Evolutionary conservation across 495 filamentous ascomycete species (phyloP), one percentile per base, ranked within the genome.

Genomic region (Aspergillus taichungensis): DNA sequence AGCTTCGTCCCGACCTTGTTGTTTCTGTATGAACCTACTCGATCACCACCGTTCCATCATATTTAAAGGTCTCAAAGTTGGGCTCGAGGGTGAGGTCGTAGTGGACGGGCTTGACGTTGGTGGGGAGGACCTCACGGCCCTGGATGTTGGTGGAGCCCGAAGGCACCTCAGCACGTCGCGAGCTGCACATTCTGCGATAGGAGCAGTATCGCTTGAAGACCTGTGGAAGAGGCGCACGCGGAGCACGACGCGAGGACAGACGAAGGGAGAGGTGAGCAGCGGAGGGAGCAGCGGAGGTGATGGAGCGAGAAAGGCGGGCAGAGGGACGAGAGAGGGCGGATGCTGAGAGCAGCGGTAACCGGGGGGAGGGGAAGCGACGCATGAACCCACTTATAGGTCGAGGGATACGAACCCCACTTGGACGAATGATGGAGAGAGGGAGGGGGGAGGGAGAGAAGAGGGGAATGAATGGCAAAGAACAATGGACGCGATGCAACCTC

Each of bases 81-180:
- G 80, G 80, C 62, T 84, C 80, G 30, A 85, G 66, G n/a, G 75
- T 78, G 51, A 85, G 56, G 51, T 82, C 68, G 59, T 85, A 84
- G 55, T 85, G 80, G 14, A 74, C 47, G 1, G 81, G 80, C 63
- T 79, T 83, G 45, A 83, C 79, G 44, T 83, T 83, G 56, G 76
- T 80, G 35, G 80, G 80, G 38, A 85, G 63, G 47, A 84, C 77
- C 66, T 82, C 75, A 52, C 80, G 74, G 40, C 76, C 76, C 43
- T 73, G 64, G 39, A 80, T 61, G 60, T 78, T 69, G 54, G 70
- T 73, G 49, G 68, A 69, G 54, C 67, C 70, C 27, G 64, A 64
- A 43, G 53, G 27, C 49, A 47, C 54, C 29, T 68, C 68, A 39
- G 53, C 60, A 45, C 63, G 67, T 30, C 68, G 64, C 43, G 69